Conservation (phyloP, 495 filamentous ascomycete species). For the Lichenothelia convexa region DNA sequence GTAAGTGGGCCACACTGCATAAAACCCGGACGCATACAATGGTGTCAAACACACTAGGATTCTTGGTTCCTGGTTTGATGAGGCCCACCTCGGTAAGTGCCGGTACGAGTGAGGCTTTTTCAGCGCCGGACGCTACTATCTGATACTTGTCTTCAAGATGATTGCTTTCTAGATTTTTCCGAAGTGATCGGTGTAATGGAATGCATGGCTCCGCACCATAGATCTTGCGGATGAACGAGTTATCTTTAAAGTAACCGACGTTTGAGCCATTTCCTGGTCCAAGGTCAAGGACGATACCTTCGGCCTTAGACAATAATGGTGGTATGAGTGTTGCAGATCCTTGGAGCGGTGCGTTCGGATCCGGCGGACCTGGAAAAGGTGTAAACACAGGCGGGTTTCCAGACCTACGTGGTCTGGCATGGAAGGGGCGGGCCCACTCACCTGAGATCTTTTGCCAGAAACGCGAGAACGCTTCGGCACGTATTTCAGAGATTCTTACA, state of each 20-base stretch:
- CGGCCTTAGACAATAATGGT: neutral
- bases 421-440: no score
- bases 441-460: no score
- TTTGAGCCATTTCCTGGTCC: slow-evolving; percentile 22
- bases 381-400: no score
- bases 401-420: no score
- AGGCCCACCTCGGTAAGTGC: slow-evolving; percentile 6
- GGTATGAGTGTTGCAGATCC: neutral
- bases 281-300: slow-evolving; percentile 14
- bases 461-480: no score
- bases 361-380: no score
- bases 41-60: slow-evolving; percentile 17
- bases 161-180: slow-evolving; percentile 9
- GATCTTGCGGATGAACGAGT: slow-evolving; percentile 10
- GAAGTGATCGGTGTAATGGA: slow-evolving; percentile 16
- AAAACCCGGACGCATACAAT: slow-evolving; percentile 23
- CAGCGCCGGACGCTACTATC: slow-evolving; percentile 19
- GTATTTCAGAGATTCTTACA: no score
- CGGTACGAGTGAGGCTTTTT: slow-evolving; percentile 15
- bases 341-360: no score
- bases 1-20: slow-evolving; percentile 18
- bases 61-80: neutral
- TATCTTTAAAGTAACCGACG: slow-evolving; percentile 9
- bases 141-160: slow-evolving; percentile 19
- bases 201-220: slow-evolving; percentile 23